Percentiles rank a stretch among this genome's conserved stretches.
These are phyloP conservation scores for Ophiostoma tasmaniense DNA, from an alignment of 2,329 filamentous ascomycete genomes.

Conservation along the genomic window DNA sequence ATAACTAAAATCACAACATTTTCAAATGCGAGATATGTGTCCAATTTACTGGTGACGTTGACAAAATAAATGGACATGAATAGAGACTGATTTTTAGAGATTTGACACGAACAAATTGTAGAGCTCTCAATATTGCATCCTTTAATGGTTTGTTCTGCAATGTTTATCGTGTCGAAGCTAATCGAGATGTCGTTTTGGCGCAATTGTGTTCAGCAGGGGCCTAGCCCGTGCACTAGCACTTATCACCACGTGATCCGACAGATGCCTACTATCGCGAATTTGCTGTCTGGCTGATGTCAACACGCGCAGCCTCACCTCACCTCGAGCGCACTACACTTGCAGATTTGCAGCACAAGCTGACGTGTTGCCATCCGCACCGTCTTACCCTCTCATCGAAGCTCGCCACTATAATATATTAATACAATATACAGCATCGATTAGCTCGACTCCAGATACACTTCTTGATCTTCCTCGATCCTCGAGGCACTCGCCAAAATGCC, in stretches of 20 bases:
- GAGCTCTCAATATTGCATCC: not conserved
- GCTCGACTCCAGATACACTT: too few species aligned
- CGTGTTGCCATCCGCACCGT: not conserved
- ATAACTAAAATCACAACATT: not conserved
- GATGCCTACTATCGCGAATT: constrained; percentile 12
- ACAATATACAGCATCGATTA: not conserved
- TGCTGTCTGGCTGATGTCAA: not conserved
- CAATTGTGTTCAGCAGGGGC: not conserved
- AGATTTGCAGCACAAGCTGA: not conserved
- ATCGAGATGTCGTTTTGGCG: not conserved
- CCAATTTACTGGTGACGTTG: not conserved
- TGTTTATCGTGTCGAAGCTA: not conserved
- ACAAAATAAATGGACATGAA: too few species aligned
- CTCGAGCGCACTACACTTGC: not conserved
- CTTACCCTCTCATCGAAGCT: not conserved
- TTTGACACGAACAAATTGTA: too few species aligned
- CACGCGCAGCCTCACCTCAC: not conserved
- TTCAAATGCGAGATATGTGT: not conserved
- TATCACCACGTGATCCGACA: constrained; percentile 14
- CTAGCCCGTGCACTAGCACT: not conserved
- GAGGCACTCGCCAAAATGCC: constrained; percentile 35
- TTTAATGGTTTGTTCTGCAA: not conserved
- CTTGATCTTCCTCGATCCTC: not conserved
- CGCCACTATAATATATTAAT: not conserved
- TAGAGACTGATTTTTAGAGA: too few species aligned